These are phyloP conservation scores for Neolentinus lepideus DNA, from an alignment of 1,284 basidiomycete species.

Conservation along the genomic window DNA sequence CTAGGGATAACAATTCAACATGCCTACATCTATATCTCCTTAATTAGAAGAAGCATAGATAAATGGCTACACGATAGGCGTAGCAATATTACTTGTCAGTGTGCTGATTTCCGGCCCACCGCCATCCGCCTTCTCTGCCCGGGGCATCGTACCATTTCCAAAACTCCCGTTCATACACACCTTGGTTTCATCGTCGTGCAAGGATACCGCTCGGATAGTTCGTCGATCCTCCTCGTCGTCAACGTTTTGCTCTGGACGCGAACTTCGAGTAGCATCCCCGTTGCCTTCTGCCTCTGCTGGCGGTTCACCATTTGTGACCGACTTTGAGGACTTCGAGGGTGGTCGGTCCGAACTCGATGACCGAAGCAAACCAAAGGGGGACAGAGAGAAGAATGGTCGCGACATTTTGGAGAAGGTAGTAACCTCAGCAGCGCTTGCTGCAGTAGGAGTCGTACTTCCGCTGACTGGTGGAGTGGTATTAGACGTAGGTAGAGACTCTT, in stretches of 20 bases:
- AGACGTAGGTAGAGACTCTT: neutral
- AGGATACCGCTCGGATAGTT: constrained; percentile 38
- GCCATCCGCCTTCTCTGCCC: neutral
- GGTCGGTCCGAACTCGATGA: constrained; percentile 31
- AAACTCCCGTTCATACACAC: neutral
- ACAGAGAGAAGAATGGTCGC: constrained; percentile 45
- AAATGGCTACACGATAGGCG: neutral
- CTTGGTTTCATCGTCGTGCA: neutral
- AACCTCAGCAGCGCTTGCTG: constrained; percentile 18
- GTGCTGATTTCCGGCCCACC: neutral
- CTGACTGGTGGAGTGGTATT: constrained; percentile 28
- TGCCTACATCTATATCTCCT: neutral
- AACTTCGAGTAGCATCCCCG: neutral
- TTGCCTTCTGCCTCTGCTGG: neutral
- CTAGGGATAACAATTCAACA: neutral
- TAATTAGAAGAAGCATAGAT: constrained; percentile 1
- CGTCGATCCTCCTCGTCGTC: constrained; percentile 48
- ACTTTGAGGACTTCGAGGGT: constrained; percentile 11
- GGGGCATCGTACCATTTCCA: neutral
- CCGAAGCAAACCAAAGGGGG: constrained; percentile 59
- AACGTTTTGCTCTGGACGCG: constrained; percentile 4
- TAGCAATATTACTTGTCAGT: neutral
- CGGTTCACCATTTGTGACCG: neutral
- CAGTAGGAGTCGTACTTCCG: constrained; percentile 48
- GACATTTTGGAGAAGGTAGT: constrained; percentile 28